Conservation (phyloP, 148 eudicot species). For the Rheum nobile region DNA sequence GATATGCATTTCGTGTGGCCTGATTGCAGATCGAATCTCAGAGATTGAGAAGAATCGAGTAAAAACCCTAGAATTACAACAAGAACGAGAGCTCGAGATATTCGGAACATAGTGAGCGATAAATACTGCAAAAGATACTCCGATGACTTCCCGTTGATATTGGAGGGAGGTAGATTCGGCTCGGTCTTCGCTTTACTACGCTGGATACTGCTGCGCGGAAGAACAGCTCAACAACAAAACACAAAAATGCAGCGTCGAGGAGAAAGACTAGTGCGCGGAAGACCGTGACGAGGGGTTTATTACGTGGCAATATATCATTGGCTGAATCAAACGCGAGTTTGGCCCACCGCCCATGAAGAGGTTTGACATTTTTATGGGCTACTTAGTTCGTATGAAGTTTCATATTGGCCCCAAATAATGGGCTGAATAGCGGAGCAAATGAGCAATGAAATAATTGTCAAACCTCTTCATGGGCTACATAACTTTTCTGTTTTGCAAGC, state of each 20-base stretch:
- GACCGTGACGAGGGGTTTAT: background rate
- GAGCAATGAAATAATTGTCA: no score
- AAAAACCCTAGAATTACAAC: constrained; percentile 35
- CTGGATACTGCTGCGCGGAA: background rate
- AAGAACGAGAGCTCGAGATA: constrained; percentile 9
- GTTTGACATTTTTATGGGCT: background rate
- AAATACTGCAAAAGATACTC: background rate
- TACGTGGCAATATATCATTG: background rate
- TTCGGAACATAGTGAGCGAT: constrained; percentile 12
- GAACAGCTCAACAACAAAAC: background rate
- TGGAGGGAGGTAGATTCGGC: background rate
- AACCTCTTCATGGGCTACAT: no score
- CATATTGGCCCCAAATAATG: background rate
- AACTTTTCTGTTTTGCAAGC: no score
- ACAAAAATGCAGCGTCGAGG: background rate
- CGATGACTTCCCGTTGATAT: background rate
- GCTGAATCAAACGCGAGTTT: background rate
- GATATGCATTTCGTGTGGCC: constrained; percentile 87
- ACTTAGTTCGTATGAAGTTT: background rate
- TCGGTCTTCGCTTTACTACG: background rate
- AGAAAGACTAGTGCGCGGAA: background rate
- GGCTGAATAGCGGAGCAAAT: no score
- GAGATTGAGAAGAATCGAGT: constrained; percentile 25
- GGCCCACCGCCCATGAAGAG: background rate
- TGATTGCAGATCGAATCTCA: constrained; percentile 76